phyloP scores from a whole-genome alignment of 2,329 filamentous ascomycete species.

The Exophiala sp. region DNA sequence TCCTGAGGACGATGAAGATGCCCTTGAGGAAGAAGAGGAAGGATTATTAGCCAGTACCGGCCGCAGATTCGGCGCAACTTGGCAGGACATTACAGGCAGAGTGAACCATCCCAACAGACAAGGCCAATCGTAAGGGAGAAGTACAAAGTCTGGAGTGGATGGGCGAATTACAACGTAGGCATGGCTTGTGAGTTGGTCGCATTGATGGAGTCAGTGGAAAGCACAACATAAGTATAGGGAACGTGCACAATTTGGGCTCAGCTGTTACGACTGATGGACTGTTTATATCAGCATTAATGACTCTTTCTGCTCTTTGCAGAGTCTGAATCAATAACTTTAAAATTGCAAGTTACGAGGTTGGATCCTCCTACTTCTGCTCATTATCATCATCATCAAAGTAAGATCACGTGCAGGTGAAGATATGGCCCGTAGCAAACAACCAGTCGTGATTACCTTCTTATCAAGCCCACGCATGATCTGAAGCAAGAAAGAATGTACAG shows the following conservation, averaged over 20 bases:
- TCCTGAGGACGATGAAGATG: constrained; percentile 77
- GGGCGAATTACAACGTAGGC: not conserved
- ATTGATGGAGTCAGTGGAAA: not conserved
- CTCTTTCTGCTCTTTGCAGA: not conserved
- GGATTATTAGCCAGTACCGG: constrained; percentile 81
- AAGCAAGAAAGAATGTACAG: too few relatives aligned
- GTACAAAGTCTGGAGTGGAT: constrained; percentile 9
- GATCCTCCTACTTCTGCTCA: too few relatives aligned
- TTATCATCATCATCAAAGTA: too few relatives aligned
- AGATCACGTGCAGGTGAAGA: too few relatives aligned
- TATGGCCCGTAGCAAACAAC: too few relatives aligned
- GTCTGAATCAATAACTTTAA: too few relatives aligned
- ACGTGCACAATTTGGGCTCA: not conserved
- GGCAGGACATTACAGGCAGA: constrained; percentile 77
- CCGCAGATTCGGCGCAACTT: constrained; percentile 76
- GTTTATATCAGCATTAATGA: not conserved
- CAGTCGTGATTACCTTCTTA: too few relatives aligned
- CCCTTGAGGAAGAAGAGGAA: constrained; percentile 85
- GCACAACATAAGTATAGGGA: not conserved
- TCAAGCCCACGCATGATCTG: too few relatives aligned
- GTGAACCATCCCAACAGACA: constrained; percentile 28
- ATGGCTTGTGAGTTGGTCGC: not conserved
- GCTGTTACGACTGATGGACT: not conserved
- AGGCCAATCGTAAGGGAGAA: constrained; percentile 4
- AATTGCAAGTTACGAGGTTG: too few relatives aligned